phyloP scores from a whole-genome alignment of 306 rosid genomes.

The Calophaca sinica region DNA sequence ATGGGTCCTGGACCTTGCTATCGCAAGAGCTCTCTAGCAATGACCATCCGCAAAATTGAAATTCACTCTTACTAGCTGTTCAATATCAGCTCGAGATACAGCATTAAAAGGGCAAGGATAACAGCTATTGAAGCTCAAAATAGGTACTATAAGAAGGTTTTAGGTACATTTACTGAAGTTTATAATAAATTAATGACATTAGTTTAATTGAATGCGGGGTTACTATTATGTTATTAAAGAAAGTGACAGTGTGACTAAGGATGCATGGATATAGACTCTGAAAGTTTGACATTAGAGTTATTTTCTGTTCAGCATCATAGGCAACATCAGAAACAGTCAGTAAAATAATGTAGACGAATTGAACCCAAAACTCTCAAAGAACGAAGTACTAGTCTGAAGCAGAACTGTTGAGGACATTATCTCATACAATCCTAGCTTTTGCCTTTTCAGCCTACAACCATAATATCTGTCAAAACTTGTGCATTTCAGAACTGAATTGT shows the following conservation, averaged over 20 bases:
- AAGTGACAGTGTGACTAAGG: background rate
- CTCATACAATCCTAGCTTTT: conserved; percentile 11
- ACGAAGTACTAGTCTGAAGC: background rate
- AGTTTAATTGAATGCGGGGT: background rate
- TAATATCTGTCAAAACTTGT: conserved; percentile 2
- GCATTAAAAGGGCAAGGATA: background rate
- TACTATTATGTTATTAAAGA: background rate
- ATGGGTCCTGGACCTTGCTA: background rate
- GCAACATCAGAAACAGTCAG: conserved; percentile 3
- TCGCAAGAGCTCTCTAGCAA: conserved; percentile 11
- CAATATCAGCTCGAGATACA: conserved; percentile 4
- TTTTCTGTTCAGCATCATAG: background rate
- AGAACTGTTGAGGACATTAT: too few species aligned
- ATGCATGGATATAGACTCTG: background rate
- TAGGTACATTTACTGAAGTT: background rate
- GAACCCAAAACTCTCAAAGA: conserved; percentile 20
- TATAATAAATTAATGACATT: background rate
- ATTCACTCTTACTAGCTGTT: conserved; percentile 4
- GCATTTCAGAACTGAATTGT: conserved; percentile 7
- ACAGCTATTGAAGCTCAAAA: conserved; percentile 18
- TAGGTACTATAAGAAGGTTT: background rate
- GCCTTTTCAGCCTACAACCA: conserved; percentile 30
- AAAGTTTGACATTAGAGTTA: background rate
- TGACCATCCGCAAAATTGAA: conserved; percentile 1
- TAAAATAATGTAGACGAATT: conserved; percentile 11